Conservation (phyloP, 129 eudicot species). For the Mikania micrantha region DNA sequence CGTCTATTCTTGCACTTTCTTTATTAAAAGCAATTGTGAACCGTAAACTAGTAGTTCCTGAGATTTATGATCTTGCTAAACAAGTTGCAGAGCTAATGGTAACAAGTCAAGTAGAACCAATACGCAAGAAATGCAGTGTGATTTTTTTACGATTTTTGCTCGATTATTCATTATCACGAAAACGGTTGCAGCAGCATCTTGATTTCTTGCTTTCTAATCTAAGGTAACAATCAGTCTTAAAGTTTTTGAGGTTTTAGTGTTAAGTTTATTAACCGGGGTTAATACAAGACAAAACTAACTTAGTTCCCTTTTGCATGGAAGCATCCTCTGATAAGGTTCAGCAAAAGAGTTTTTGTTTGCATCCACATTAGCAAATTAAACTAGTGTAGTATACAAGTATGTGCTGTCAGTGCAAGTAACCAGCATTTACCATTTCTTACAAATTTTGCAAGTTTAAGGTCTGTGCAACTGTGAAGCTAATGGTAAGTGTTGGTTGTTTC, state of each 20-base stretch:
- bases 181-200: constrained; percentile 61
- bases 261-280: not conserved
- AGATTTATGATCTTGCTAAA: constrained; percentile 66
- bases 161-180: constrained; percentile 45
- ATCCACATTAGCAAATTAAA: not conserved
- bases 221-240: constrained; percentile 30
- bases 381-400: not conserved
- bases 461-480: not conserved
- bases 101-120: constrained; percentile 52
- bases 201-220: constrained; percentile 58
- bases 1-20: constrained; percentile 72
- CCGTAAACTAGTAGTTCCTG: constrained; percentile 59
- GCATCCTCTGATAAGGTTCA: not conserved
- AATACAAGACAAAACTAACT: not conserved
- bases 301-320: not conserved
- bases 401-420: not conserved
- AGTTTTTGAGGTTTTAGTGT: not conserved
- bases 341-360: not conserved
- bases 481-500: not conserved
- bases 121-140: constrained; percentile 74
- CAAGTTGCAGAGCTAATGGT: constrained; percentile 71
- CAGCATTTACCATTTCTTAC: not conserved
- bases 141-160: constrained; percentile 66
- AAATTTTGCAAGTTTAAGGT: not conserved
- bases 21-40: constrained; percentile 66